phyloP scores from a whole-genome alignment of 2,329 filamentous ascomycete species.

The Monosporascus sp. region DNA sequence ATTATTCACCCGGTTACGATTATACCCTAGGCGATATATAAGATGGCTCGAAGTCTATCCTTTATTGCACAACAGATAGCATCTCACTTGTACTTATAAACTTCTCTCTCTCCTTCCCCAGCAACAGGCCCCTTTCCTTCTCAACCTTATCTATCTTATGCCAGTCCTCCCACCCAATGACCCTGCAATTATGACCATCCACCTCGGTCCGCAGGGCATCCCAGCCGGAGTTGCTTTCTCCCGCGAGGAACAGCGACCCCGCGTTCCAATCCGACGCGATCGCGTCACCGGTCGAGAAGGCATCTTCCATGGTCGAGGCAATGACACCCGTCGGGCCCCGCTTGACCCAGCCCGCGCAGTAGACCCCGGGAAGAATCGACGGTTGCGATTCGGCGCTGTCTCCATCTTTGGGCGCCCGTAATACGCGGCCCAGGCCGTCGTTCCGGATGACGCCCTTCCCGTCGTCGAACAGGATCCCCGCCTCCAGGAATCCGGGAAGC shows the following conservation, averaged over 20 bases:
- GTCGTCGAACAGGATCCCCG: slow-evolving; percentile 74
- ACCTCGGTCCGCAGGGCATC: slow-evolving; percentile 63
- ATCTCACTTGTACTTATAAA: slow-evolving; percentile 54
- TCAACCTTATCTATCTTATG: slow-evolving; percentile 74
- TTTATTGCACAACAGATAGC: slow-evolving; percentile 44
- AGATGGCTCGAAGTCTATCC: slow-evolving; percentile 3
- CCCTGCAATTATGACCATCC: slow-evolving; percentile 47
- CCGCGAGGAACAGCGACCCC: slow-evolving; percentile 34
- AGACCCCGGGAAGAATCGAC: slow-evolving; percentile 62
- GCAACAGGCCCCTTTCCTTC: slow-evolving; percentile 54
- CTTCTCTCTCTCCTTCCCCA: slow-evolving; percentile 75
- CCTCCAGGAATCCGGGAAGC: slow-evolving; percentile 65
- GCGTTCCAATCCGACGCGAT: slow-evolving; percentile 71
- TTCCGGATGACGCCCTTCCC: slow-evolving; percentile 73
- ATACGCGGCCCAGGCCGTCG: slow-evolving; percentile 70
- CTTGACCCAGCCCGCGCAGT: slow-evolving; percentile 96
- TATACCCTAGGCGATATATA: too few relatives aligned
- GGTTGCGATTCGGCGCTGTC: slow-evolving; percentile 29
- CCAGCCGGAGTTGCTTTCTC: slow-evolving; percentile 55
- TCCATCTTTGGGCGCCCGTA: slow-evolving; percentile 28
- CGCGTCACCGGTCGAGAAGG: slow-evolving; percentile 81
- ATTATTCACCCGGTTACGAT: too few relatives aligned
- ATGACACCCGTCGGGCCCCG: slow-evolving; percentile 92
- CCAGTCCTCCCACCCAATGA: slow-evolving; percentile 84
- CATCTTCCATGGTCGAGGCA: slow-evolving; percentile 91